Evolutionary conservation across 208 protist genomes (phyloP).

Genomic region (Trypanosoma congolense): DNA sequence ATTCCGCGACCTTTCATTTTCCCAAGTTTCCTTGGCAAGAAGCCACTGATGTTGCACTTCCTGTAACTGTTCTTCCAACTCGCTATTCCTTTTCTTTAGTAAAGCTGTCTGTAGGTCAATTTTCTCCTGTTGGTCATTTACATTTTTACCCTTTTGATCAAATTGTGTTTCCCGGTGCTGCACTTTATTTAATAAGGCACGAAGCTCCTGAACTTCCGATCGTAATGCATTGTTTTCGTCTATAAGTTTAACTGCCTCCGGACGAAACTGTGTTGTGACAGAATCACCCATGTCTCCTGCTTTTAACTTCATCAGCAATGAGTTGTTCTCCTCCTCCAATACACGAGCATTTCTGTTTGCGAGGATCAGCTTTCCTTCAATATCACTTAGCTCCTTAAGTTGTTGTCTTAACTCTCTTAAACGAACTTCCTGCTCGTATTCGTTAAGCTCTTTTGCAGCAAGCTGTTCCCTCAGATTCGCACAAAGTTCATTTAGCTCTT

Average conservation of each 20-base stretch:
- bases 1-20: constrained; percentile 50
- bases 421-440: constrained; percentile 64
- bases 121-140: constrained; percentile 32
- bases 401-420: constrained; percentile 50
- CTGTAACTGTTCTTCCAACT: constrained; percentile 40
- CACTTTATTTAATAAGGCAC: constrained; percentile 25
- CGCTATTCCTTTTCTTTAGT: constrained; percentile 25
- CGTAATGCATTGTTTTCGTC: constrained; percentile 48
- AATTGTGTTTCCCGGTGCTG: constrained; percentile 57
- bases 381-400: constrained; percentile 43
- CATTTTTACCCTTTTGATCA: constrained; percentile 68
- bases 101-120: constrained; percentile 19
- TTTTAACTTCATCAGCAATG: constrained; percentile 39
- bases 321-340: constrained; percentile 76
- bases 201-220: constrained; percentile 23
- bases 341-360: constrained; percentile 71
- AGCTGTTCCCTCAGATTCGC: constrained; percentile 33
- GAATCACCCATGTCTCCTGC: constrained; percentile 17
- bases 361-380: constrained; percentile 58
- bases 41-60: constrained; percentile 48
- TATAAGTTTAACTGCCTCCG: constrained; percentile 53
- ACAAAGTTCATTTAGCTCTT: constrained; percentile 16
- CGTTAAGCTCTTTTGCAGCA: constrained; percentile 57
- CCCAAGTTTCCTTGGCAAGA: constrained; percentile 39
- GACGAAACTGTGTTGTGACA: constrained; percentile 7